Evolutionary conservation across 2,329 filamentous ascomycete genomes (phyloP), one percentile per base, ranked within the genome.

Genomic region (Eutypella sp.): DNA sequence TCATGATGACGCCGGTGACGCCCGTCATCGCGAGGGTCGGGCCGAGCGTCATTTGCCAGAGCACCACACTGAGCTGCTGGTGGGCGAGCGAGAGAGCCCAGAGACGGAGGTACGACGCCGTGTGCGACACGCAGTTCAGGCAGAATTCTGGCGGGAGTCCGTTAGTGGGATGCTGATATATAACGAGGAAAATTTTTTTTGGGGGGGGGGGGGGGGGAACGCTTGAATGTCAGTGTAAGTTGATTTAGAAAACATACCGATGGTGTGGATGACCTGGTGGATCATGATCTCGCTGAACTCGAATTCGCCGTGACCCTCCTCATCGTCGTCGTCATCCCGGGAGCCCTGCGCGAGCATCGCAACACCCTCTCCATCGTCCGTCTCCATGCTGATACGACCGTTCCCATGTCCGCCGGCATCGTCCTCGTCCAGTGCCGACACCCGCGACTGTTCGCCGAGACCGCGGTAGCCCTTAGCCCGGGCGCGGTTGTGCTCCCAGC

Each of bases 201-300:
- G n/a, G n/a, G n/a, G n/a, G n/a, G n/a, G n/a, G n/a, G n/a, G n/a
- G n/a, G n/a, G n/a, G n/a, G n/a, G n/a, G n/a, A n/a, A n/a, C n/a
- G n/a, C n/a, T n/a, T n/a, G n/a, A n/a, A n/a, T n/a, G n/a, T n/a
- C n/a, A n/a, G 4, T 9, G 23, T 25, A 29, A 31, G 16, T 48
- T n/a, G 2, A 20, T 41, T 15, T 5, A 31, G 11, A 22, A 18
- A 56, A 70, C 85, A 69, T 82, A 92, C 88, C 90, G 61, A 97
- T 97, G 16, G 92, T 97, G 73, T 97, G 95, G 62, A 99, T 99
- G 65, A 96, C 82, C 68, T 99, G 93, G 71, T 99, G 93, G 63
- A 99, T 99, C 90, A 99, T 96, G 53, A 90, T 81, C 67, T 99
- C 93, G 49, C 86, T 82, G 66, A 99, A 99, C 59, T 99, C 93